phyloP scores from a whole-genome alignment of 75 land plant genomes.

The Selaginella moellendorffii region DNA sequence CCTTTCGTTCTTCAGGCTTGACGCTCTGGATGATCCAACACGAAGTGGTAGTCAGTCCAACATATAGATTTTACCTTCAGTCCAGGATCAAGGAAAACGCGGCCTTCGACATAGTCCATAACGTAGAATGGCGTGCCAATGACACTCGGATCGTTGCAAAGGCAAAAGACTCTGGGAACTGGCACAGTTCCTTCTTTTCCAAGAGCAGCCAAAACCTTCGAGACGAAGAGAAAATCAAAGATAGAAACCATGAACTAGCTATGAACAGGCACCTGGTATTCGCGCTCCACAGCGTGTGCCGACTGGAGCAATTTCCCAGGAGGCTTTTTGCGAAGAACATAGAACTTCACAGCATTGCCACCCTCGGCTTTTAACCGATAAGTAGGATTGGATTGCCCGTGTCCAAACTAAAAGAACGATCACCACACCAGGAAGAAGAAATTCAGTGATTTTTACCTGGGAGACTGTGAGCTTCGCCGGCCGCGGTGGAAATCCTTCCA shows the following conservation, averaged over 20 bases:
- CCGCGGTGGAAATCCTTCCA: slow-evolving; percentile 46
- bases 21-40: slow-evolving; percentile 14
- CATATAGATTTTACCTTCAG: slow-evolving; percentile 37
- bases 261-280: slow-evolving; percentile 51
- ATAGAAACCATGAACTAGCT: not conserved
- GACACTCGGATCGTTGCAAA: slow-evolving; percentile 72
- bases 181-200: slow-evolving; percentile 58
- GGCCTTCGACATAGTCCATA: slow-evolving; percentile 92
- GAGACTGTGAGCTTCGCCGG: slow-evolving; percentile 38
- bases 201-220: slow-evolving; percentile 70
- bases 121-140: slow-evolving; percentile 95
- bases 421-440: not conserved
- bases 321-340: slow-evolving; percentile 93
- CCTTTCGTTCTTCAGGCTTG: slow-evolving; percentile 40
- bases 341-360: slow-evolving; percentile 22
- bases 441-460: slow-evolving; percentile 29
- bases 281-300: slow-evolving; percentile 92
- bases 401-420: slow-evolving; percentile 61
- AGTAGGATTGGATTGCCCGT: slow-evolving; percentile 97
- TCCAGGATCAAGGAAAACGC: slow-evolving; percentile 54
- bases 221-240: not conserved
- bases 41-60: not conserved
- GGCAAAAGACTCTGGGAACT: slow-evolving; percentile 74
- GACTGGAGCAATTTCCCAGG: slow-evolving; percentile 65
- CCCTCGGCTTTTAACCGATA: slow-evolving; percentile 44